Evolutionary conservation across 352 stramenopile species (phyloP).

Genomic region (Plasmopara muralis): DNA sequence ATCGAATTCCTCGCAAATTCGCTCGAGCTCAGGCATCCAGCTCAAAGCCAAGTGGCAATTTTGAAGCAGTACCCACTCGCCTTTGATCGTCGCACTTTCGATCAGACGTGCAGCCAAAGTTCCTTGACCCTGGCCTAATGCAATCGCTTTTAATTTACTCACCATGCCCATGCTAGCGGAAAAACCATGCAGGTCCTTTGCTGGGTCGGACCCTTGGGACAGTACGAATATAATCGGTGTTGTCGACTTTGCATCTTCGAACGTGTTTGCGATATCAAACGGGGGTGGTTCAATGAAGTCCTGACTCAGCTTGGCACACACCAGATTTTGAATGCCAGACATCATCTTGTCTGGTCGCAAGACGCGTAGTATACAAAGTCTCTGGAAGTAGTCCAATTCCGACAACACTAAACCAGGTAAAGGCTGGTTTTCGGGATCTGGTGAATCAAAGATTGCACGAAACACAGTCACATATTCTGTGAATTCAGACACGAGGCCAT

Average conservation of each 20-base stretch:
- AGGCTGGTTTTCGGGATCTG: conserved; percentile 73
- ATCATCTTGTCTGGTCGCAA: conserved; percentile 85
- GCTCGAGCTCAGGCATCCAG: conserved; percentile 93
- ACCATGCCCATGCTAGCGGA: conserved; percentile 79
- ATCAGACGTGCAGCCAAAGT: conserved; percentile 89
- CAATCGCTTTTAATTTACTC: conserved; percentile 89
- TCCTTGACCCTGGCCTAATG: conserved; percentile 90
- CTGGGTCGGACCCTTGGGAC: conserved; percentile 89
- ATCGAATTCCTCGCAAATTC: conserved; percentile 90
- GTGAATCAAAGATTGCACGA: conserved; percentile 72
- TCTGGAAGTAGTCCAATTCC: conserved; percentile 74
- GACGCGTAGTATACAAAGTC: conserved; percentile 71
- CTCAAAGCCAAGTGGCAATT: conserved; percentile 94
- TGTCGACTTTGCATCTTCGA: conserved; percentile 80
- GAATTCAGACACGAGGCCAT: conserved; percentile 34
- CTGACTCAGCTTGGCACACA: conserved; percentile 79
- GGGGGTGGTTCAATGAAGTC: conserved; percentile 90
- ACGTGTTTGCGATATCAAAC: conserved; percentile 90
- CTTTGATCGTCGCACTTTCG: conserved; percentile 74
- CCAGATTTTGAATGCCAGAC: conserved; percentile 86
- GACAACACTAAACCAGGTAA: conserved; percentile 56
- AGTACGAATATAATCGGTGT: conserved; percentile 93
- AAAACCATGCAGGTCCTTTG: conserved; percentile 90
- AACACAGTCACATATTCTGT: conserved; percentile 39
- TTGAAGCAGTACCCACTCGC: conserved; percentile 94